phyloP scores from a whole-genome alignment of 2,329 filamentous ascomycete species.

The Berkeleyomyces rouxiae region DNA sequence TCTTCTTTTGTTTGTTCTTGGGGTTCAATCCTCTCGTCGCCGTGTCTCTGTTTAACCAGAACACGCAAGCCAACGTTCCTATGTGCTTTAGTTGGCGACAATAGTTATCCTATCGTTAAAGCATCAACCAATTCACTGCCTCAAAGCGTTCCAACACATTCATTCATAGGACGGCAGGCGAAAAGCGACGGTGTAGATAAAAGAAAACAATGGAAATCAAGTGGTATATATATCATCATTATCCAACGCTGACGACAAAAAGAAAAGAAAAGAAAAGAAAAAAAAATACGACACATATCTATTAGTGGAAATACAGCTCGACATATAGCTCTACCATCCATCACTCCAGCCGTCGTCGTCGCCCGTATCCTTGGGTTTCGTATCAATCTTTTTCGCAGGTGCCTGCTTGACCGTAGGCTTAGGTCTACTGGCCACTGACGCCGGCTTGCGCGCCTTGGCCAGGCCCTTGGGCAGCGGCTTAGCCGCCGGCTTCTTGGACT shows the following conservation, averaged over 20 bases:
- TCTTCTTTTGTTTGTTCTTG: not conserved
- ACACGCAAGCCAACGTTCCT: no score
- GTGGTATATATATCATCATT: not conserved
- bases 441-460: conserved; percentile 39
- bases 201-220: no score
- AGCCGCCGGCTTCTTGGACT: conserved; percentile 46
- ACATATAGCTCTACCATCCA: conserved; percentile 33
- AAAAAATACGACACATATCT: not conserved
- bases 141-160: no score
- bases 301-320: not conserved
- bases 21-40: not conserved
- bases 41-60: not conserved
- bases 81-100: no score
- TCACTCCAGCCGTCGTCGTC: conserved; percentile 52
- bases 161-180: no score
- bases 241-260: not conserved
- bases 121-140: no score
- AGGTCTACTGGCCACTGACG: not conserved
- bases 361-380: conserved; percentile 43
- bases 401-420: conserved; percentile 19
- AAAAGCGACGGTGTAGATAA: no score
- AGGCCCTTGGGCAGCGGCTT: conserved; percentile 75
- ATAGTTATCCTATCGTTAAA: no score
- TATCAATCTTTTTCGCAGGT: conserved; percentile 49
- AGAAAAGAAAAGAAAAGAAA: not conserved